Percentiles rank a stretch among this genome's conserved stretches.
Conservation (phyloP, 1,284 basidiomycete species). For the Thelephora terrestris region DNA sequence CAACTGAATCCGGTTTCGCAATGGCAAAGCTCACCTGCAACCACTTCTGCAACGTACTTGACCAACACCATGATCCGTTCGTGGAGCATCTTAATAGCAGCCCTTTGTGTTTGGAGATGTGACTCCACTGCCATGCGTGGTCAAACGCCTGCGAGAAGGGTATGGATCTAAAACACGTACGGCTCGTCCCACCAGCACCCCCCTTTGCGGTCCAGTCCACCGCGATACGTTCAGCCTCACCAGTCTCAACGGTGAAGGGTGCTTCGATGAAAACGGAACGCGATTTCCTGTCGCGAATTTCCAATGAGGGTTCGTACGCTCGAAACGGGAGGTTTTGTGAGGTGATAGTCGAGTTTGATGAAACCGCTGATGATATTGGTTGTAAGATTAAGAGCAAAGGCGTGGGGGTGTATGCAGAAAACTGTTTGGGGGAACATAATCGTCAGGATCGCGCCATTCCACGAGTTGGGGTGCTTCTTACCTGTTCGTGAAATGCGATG, state of each 20-base stretch:
- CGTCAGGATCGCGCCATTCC: slow-evolving; percentile 3
- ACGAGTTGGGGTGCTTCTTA: slow-evolving; percentile 20
- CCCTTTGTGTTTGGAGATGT: slow-evolving; percentile 83
- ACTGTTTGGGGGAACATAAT: slow-evolving; percentile 29
- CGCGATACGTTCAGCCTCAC: slow-evolving; percentile 96
- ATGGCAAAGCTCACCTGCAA: slow-evolving; percentile 44
- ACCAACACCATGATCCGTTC: slow-evolving; percentile 81
- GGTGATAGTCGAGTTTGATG: slow-evolving; percentile 44
- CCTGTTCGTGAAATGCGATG: slow-evolving; percentile 80
- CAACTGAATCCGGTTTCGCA: not conserved
- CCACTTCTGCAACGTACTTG: slow-evolving; percentile 69
- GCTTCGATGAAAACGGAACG: slow-evolving; percentile 77
- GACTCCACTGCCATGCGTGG: slow-evolving; percentile 59
- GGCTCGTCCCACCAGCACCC: slow-evolving; percentile 72
- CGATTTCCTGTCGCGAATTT: slow-evolving; percentile 68
- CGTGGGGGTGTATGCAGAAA: slow-evolving; percentile 62
- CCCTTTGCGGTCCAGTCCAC: slow-evolving; percentile 93
- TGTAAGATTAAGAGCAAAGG: slow-evolving; percentile 69
- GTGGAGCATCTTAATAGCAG: slow-evolving; percentile 92
- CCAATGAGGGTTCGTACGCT: slow-evolving; percentile 83
- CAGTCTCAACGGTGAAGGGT: slow-evolving; percentile 85
- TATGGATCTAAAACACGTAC: slow-evolving; percentile 33
- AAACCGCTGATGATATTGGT: slow-evolving; percentile 34
- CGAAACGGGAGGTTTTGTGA: slow-evolving; percentile 73
- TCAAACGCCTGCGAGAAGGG: not conserved